Percentiles rank a stretch among this genome's conserved stretches.
Evolutionary conservation across 1,284 basidiomycete genomes (phyloP).

Genomic region (Xanthoconium separans): DNA sequence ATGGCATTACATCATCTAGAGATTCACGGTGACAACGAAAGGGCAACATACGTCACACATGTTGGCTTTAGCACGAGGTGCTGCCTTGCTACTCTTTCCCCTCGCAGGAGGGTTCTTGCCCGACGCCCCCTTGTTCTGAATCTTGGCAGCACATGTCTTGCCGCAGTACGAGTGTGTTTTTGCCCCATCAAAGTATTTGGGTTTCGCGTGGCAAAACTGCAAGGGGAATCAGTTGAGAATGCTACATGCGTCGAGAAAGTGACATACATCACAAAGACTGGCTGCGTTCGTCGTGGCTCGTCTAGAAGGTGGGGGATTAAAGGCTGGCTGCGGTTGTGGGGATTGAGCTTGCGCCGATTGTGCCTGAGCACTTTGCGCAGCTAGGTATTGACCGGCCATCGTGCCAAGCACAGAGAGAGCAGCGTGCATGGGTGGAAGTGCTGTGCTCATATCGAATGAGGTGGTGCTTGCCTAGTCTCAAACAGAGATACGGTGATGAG

Average conservation of each 20-base stretch:
- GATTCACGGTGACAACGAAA: neutral
- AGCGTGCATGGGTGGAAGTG: slow-evolving; percentile 44
- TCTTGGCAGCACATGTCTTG: slow-evolving; percentile 36
- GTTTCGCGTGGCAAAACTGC: slow-evolving; percentile 48
- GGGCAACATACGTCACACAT: slow-evolving; percentile 32
- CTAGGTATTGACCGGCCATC: slow-evolving; percentile 47
- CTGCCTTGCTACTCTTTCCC: slow-evolving; percentile 23
- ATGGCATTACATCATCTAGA: slow-evolving; percentile 9
- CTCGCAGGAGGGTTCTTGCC: slow-evolving; percentile 17
- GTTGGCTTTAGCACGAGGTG: slow-evolving; percentile 23
- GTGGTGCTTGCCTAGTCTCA: slow-evolving; percentile 3
- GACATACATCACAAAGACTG: slow-evolving; percentile 31
- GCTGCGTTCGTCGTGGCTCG: slow-evolving; percentile 26
- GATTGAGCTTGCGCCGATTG: slow-evolving; percentile 28
- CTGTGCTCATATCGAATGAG: slow-evolving; percentile 36
- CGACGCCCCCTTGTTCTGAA: slow-evolving; percentile 23
- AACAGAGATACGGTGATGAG: no score
- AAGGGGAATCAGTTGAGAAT: slow-evolving; percentile 6
- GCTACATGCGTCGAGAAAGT: slow-evolving; percentile 3
- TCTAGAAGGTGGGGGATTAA: slow-evolving; percentile 24
- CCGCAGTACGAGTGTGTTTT: slow-evolving; percentile 40
- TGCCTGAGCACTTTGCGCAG: slow-evolving; percentile 36
- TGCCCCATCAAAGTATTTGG: slow-evolving; percentile 44
- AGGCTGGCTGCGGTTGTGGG: slow-evolving; percentile 22
- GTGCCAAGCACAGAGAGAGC: slow-evolving; percentile 53